Evolutionary conservation across 1,284 basidiomycete genomes (phyloP).

Genomic region (Neotropicomus parvogracilis): DNA sequence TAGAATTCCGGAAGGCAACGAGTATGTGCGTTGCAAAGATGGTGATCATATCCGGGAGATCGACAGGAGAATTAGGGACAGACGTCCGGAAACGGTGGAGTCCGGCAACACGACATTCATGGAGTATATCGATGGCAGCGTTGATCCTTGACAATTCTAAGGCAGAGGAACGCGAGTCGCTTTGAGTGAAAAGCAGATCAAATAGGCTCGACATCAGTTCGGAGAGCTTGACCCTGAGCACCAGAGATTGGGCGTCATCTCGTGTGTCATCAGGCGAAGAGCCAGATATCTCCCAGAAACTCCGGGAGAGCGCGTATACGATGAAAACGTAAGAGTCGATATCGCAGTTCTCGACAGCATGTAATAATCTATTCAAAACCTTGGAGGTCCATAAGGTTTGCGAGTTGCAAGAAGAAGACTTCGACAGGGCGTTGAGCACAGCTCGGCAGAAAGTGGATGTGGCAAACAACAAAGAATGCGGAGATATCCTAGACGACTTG

Average conservation of each 20-base stretch:
- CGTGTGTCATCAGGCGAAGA: background rate
- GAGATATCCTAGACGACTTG: background rate
- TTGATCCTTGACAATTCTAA: conserved; percentile 7
- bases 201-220: conserved; percentile 26
- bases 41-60: conserved; percentile 32
- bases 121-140: conserved; percentile 21
- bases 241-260: conserved; percentile 2
- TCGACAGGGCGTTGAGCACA: conserved; percentile 18
- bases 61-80: conserved; percentile 4
- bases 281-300: conserved; percentile 10
- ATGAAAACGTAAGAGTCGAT: conserved; percentile 24
- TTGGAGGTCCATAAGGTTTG: conserved; percentile 38
- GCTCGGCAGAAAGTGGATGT: conserved; percentile 29
- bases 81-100: conserved; percentile 18
- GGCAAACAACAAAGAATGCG: conserved; percentile 20
- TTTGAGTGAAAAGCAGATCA: conserved; percentile 21
- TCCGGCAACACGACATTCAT: conserved; percentile 16
- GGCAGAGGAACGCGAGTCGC: conserved; percentile 1
- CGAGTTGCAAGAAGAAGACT: conserved; percentile 6
- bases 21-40: conserved; percentile 32
- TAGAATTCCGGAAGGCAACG: conserved; percentile 16
- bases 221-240: conserved; percentile 22
- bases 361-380: conserved; percentile 36
- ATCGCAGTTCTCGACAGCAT: conserved; percentile 21
- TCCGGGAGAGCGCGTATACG: conserved; percentile 12